phyloP scores from a whole-genome alignment of 1,284 basidiomycete genomes.

The Grifola frondosa region DNA sequence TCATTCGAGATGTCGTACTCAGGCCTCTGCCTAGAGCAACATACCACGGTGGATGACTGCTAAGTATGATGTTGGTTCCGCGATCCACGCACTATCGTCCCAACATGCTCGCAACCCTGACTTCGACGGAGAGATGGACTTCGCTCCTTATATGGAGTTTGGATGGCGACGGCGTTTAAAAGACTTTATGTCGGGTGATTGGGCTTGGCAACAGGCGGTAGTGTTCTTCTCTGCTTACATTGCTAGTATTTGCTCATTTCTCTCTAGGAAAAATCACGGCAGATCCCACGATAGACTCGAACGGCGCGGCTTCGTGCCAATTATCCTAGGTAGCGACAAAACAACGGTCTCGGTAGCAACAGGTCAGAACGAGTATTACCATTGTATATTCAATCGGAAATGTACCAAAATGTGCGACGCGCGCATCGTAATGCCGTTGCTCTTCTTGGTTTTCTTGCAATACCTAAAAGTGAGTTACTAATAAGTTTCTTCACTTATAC shows the following conservation, averaged over 20 bases:
- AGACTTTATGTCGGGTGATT: slow-evolving; percentile 22
- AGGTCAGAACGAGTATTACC: slow-evolving; percentile 24
- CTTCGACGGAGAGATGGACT: slow-evolving; percentile 12
- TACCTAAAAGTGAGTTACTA: slow-evolving; percentile 23
- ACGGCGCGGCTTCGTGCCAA: slow-evolving; percentile 22
- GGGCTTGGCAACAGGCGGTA: slow-evolving; percentile 23
- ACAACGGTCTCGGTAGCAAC: slow-evolving; percentile 24
- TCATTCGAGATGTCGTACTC: slow-evolving; percentile 6
- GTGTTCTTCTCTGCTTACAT: background rate
- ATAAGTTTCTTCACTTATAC: background rate
- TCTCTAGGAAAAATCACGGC: slow-evolving; percentile 15
- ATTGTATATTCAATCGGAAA: slow-evolving; percentile 18
- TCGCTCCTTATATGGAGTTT: slow-evolving; percentile 12
- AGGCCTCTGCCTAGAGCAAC: slow-evolving; percentile 1
- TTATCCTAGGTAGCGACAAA: slow-evolving; percentile 28
- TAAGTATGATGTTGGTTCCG: slow-evolving; percentile 38
- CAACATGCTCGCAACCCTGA: slow-evolving; percentile 19
- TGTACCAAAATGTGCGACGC: slow-evolving; percentile 19
- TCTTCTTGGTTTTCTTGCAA: slow-evolving; percentile 22
- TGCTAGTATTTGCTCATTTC: no score
- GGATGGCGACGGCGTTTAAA: slow-evolving; percentile 6
- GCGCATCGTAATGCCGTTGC: slow-evolving; percentile 22
- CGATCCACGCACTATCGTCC: slow-evolving; percentile 17
- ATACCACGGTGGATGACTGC: slow-evolving; percentile 35
- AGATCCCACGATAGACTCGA: slow-evolving; percentile 7